phyloP scores from a whole-genome alignment of 225 moss, liverwort and hornwort genomes.

The Pseudoscleropodium purum region DNA sequence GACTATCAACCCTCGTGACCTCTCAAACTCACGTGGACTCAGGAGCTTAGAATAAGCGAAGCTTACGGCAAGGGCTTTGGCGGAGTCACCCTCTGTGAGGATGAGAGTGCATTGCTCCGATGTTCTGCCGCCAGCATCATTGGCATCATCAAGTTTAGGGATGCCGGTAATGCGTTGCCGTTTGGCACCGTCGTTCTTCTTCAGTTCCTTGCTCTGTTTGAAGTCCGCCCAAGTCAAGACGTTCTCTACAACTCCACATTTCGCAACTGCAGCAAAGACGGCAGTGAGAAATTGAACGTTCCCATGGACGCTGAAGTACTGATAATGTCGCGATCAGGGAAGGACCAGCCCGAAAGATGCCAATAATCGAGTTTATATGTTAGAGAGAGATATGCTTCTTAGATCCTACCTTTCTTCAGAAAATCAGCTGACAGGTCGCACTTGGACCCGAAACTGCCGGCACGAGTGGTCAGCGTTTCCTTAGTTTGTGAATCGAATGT shows the following conservation, averaged over 20 bases:
- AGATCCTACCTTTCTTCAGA: constrained; percentile 65
- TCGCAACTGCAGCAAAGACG: constrained; percentile 55
- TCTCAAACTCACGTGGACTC: not conserved
- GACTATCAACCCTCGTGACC: not conserved
- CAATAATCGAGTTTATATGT: not conserved
- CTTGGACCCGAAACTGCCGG: constrained; percentile 89
- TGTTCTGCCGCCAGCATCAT: constrained; percentile 81
- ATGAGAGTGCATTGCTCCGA: constrained; percentile 91
- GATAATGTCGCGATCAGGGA: not conserved
- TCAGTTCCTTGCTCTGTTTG: constrained; percentile 91
- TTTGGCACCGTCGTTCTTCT: constrained; percentile 95
- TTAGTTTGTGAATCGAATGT: constrained; percentile 99
- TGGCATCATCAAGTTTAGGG: constrained; percentile 92
- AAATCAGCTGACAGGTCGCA: constrained; percentile 80
- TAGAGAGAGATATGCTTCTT: not conserved
- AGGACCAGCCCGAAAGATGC: not conserved
- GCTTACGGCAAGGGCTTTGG: constrained; percentile 93
- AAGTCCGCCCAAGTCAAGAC: constrained; percentile 79
- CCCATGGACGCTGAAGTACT: no score
- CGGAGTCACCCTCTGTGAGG: constrained; percentile 95
- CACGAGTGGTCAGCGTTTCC: constrained; percentile 80
- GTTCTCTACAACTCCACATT: constrained; percentile 84
- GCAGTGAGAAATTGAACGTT: not conserved
- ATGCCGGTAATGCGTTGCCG: constrained; percentile 84
- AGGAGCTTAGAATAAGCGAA: not conserved